Evolutionary conservation across 805 yeast genomes (phyloP), one percentile per base, ranked within the genome.

Genomic region (Hyphopichia homilentoma): DNA sequence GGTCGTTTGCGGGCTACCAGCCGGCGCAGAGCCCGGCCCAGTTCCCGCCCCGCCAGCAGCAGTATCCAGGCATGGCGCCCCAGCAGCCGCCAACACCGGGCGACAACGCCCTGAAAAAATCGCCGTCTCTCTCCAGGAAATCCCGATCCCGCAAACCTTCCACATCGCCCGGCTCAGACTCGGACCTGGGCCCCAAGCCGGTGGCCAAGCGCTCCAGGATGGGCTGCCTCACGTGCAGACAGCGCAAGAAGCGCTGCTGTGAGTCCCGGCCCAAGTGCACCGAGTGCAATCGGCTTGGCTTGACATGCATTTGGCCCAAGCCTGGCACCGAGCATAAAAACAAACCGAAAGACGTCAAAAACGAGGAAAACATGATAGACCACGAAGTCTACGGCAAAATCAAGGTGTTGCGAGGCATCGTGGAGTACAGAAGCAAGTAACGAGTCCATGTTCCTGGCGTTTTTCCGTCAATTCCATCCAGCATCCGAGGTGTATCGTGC

Each of bases 191-290:
- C 13, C 19, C 6, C 27, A 44, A 44, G 30, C 35, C 48, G 5
- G 48, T 48, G 5, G 44, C 65, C n/a, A 74, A 65, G 44, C 61
- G 86, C 35, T 77, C 83, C 12, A 66, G 85, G 47, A 66, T 70
- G 68, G 95, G 95, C 0, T 84, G 94, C 52, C 61, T 81, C 26
- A 82, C 94, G 1, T 84, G 95, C 45, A 71, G 93, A 27, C 75
- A 73, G 38, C 59, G 95, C 16, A 84, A 84, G 65, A 84, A 83
- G 51, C 68, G 88, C 34, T 84, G 94, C 43, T 82, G 85, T 48
- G 93, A 84, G 50, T 61, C 68, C 1, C 69, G 69, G 34, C 94
- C 94, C 4, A 54, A 53, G 16, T 84, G 95, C 47, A 51, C 63
- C 1, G 88, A 84, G 45, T 84, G 94, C 54, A 41, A 56, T n/a